Evolutionary conservation across 2,329 filamentous ascomycete species (phyloP), one percentile per base, ranked within the genome.

Genomic region (Arthrinium puccinioides): DNA sequence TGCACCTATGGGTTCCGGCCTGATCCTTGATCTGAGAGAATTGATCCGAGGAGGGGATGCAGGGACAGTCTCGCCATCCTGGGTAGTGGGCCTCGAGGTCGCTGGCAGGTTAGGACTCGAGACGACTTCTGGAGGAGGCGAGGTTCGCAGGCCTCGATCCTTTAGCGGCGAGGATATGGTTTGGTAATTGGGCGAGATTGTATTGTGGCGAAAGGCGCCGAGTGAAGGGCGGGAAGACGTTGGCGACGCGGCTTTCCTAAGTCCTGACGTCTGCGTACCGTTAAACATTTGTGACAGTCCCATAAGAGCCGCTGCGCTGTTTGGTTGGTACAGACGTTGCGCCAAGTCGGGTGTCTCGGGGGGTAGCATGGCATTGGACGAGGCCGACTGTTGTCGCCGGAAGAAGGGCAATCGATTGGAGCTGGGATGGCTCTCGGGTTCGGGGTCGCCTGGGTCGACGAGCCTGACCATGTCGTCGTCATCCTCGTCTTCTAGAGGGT

Each of bases 141-240:
- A 72, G 0, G 67, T 67, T 21, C 66, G 61, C 34, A 70, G 60
- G 13, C 63, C 63, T 19, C 67, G 63, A 24, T 68, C 60, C 48
- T 73, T 74, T 2, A 74, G 50, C 0, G 73, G 72, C 2, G 73
- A 77, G 0, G 60, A 65, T 28, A 62, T 50, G 14, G 25, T 8
- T n/a, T 23, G 21, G 3, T 57, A 53, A 29, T 68, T 69, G 1
- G 70, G 63, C 3, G 71, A 73, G 4, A 69, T 66, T 1, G 61
- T 56, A 35, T 70, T 62, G 18, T 60, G 53, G 11, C 48, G 48
- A 9, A 71, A 64, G 4, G 67, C 47, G 28, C 66, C 58, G 1
- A 74, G 74, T 2, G 74, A 79, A 0, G 74, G 74, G 9, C 74
- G 63, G 2, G 74, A 78, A 2, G 72, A 77, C 1, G 74, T 77